These are phyloP conservation scores for Phialocephala sp. DNA, from an alignment of 2,329 filamentous ascomycete genomes.

Conservation along the genomic window DNA sequence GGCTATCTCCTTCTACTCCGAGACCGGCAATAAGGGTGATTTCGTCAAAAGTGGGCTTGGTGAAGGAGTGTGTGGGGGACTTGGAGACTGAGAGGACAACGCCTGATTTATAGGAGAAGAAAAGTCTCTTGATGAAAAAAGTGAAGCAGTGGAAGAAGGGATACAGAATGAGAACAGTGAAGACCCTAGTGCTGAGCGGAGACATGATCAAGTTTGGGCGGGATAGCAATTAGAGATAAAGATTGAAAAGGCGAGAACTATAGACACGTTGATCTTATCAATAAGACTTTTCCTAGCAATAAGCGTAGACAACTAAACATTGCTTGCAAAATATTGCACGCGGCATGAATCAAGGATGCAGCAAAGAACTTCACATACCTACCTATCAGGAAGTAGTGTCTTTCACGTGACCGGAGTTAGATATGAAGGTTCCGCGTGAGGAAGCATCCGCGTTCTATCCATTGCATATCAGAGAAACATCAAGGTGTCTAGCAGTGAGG, in stretches of 20 bases:
- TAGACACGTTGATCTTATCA: background rate
- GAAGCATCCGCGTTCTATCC: no score
- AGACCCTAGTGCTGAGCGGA: background rate
- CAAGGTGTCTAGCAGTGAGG: no score
- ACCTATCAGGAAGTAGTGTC: no score
- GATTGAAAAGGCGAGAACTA: background rate
- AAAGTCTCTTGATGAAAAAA: background rate
- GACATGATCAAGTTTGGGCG: background rate
- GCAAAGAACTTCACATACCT: background rate
- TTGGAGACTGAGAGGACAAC: conserved; percentile 17
- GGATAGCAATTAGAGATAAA: conserved; percentile 1
- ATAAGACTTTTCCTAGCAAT: background rate
- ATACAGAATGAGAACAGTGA: background rate
- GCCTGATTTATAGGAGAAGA: conserved; percentile 1
- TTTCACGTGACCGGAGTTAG: no score
- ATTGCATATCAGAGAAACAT: no score
- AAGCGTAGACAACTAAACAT: background rate
- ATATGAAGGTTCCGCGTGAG: no score
- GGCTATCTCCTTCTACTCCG: conserved; percentile 20
- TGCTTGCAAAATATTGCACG: background rate
- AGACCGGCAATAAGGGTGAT: conserved; percentile 18
- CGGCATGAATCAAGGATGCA: background rate
- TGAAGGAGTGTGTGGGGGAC: conserved; percentile 18
- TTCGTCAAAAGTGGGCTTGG: conserved; percentile 10
- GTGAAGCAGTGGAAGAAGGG: background rate